Base-by-base conservation (phyloP, 805 yeast species). In the Isabelozyma gotoi region DNA sequence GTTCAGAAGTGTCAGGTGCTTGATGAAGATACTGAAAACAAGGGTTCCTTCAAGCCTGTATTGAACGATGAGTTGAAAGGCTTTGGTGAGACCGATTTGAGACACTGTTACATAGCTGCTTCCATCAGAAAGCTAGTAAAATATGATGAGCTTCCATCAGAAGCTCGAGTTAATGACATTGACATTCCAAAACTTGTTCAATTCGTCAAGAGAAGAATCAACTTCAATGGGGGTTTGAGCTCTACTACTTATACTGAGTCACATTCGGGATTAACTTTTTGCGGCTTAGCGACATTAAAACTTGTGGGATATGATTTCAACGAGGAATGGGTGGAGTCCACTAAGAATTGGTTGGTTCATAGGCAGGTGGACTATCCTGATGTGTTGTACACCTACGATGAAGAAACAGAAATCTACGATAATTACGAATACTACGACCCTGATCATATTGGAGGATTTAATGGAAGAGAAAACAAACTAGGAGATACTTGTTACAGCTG, bases 401-500 rank as follows among this genome's bases (percentile, higher is more conserved):
- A 38, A 11, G 34, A 35, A 3, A 51, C 51, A 35, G 49, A 36
- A 14, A 51, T 48, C 36, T 51, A 52, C 35, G 39, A 48, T 39
- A 56, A 54, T 0, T 63, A 73, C 43, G 73, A 67, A 20, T 60
- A 50, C 42, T 64, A 59, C 40, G 83, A 79, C 50, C 49, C 40
- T 0, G 64, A 59, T 2, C 92, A 85, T 55, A 64, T 65, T 41
- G 97, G 97, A 2, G 92, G 92, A 0, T 82, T 87, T 58, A 88
- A 89, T 60, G 97, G 97, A 1, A 71, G 97, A 38, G 81, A 79
- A n/a, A 88, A 88, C 60, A 90, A 90, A 60, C 76, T 73, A 44
- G 85, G 85, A 3, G 97, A 90, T 62, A 85, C 96, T 0, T 90
- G 97, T 66, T 90, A 90, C 57, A 78, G 85, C 5, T 90, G 89